Base-by-base conservation (phyloP, 441 rosid genomes). In the Aquilaria agallochum region DNA sequence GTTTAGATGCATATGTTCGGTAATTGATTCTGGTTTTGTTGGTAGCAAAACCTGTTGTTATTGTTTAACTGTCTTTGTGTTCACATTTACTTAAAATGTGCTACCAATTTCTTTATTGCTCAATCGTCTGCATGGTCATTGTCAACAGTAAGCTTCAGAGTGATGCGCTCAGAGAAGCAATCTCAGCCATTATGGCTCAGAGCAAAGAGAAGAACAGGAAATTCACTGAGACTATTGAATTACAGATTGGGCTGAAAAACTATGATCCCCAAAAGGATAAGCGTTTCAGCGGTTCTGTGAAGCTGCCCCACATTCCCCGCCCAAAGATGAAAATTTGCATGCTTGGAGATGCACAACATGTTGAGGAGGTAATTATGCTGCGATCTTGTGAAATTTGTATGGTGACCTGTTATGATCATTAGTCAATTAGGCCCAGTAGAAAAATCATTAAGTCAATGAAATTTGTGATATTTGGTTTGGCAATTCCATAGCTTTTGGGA, bases 341-440 rank as follows among this genome's bases (percentile, higher is more conserved):
- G 97, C 95, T 93, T 15, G 97, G 98, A 50, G 98, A 93, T 59
- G 98, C 98, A 30, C 98, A 93, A 68, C 98, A 93, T 40, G 96
- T 93, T 4, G 98, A 93, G 70, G 95, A 90, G 92, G 98, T 93
- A 67, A 63, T 20, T 48, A 5, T 14, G 8, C 13, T 2, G 12
- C 31, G 34, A 11, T 57, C 9, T 36, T 40, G 9, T 7, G 45
- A 8, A 40, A 40, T 4, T 8, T 40, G 45, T 40, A 2, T 40
- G 45, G 9, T 9, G 10, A 10, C 45, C 7, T 40, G 45, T 40
- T 0, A 40, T 10, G 9, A 0, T 40, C 45, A 40, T 40, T 10
- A 5, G 11, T 42, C 50, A 30, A 54, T 5, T 3, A 33, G 27
- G 27, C 27, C 27, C 27, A 20, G 1, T 20, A 27, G 13, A 31